Evolutionary conservation across 441 rosid species (phyloP), one percentile per base, ranked within the genome.

Genomic region (Populus trichocarpa): DNA sequence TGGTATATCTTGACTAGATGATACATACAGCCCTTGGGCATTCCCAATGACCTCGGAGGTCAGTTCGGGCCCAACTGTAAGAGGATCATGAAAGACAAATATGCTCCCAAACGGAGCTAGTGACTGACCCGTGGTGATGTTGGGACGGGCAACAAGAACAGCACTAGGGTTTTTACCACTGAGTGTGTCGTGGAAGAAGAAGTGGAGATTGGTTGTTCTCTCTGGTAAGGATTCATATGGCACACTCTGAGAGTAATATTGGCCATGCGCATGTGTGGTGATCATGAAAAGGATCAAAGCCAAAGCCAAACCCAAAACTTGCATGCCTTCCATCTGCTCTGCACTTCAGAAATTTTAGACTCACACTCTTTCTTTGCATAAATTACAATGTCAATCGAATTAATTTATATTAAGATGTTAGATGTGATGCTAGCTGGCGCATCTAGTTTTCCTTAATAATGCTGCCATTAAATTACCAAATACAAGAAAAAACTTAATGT

Each of bases 21-120:
- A 83, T 0, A 85, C 83, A 23, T 84, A 87, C 68, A 89, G 57
- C 23, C 95, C 93, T 6, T 81, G 87, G 1, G 87, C 88, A 22
- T 80, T 75, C 11, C 95, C 93, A 0, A 91, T 77, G 46, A 67
- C 80, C 32, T 78, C 74, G 0, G 91, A 89, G 0, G 70, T 66
- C 28, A 38, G 71, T 46, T 86, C 88, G 1, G 87, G 81, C 1
- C 88, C 88, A 3, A 77, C 70, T 10, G 89, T 88, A 2, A 91
- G 79, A 0, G 85, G 86, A 42, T 87, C 88, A 46, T 87, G 83
- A 0, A 83, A 13, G n/a, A 78, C 88, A n/a, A 68, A 70, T 3
- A 88, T 28, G 68, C 73, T 70, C n/a, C 93, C 87, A 32, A 91
- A 89, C 3, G 81, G 74, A 0, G 78, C 46, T 0, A 78, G 66